These are phyloP conservation scores for Aspergillus sp. DNA, from an alignment of 2,329 filamentous ascomycete species.

Conservation along the genomic window DNA sequence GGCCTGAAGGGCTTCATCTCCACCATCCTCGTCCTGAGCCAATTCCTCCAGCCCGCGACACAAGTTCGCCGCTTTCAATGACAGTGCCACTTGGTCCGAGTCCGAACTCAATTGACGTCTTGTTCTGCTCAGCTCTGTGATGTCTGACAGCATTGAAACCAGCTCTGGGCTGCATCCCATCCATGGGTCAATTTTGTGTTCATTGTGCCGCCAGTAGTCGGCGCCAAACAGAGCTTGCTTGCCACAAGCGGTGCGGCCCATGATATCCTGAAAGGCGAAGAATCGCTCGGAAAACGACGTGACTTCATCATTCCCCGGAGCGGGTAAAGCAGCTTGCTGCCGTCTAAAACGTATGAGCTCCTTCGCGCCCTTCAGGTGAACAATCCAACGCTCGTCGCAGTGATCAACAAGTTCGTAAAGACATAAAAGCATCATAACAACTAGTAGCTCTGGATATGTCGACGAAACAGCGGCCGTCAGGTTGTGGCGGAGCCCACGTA, in stretches of 20 bases:
- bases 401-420: conserved; percentile 47
- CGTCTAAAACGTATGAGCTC: conserved; percentile 46
- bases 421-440: conserved; percentile 50
- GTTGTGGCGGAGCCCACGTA: conserved; percentile 37
- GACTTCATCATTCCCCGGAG: conserved; percentile 23
- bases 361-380: conserved; percentile 50
- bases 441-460: conserved; percentile 36
- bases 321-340: conserved; percentile 19
- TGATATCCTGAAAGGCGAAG: conserved; percentile 54
- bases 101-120: conserved; percentile 28
- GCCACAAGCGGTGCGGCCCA: conserved; percentile 52
- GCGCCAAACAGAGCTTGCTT: conserved; percentile 48
- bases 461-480: conserved; percentile 30
- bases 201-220: conserved; percentile 47
- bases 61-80: conserved; percentile 34
- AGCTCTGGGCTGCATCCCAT: conserved; percentile 51
- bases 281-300: conserved; percentile 46
- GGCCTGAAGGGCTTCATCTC: conserved; percentile 33
- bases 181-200: conserved; percentile 45
- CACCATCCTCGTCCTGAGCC: conserved; percentile 32
- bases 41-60: conserved; percentile 34
- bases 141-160: conserved; percentile 47
- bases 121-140: conserved; percentile 47
- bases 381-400: conserved; percentile 48
- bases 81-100: conserved; percentile 26